Percentiles rank a stretch among this genome's conserved stretches.
phyloP scores from a whole-genome alignment of 306 rosid species.

The apple (Malus domestica) region DNA sequence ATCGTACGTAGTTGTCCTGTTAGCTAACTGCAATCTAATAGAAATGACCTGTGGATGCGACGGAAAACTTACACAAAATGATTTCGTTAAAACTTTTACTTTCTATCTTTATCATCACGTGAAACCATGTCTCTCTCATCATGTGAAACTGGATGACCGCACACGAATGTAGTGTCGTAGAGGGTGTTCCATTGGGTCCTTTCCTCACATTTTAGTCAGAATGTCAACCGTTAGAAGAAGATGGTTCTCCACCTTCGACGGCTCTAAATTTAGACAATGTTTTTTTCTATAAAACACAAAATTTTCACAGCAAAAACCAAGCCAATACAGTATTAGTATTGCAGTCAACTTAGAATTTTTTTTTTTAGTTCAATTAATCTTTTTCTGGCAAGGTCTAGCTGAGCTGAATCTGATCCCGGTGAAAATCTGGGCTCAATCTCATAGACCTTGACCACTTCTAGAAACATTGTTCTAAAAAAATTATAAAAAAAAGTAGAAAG shows the following conservation, averaged over 20 bases:
- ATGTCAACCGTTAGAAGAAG: background rate
- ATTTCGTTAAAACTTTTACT: too few relatives aligned
- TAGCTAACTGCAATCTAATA: background rate
- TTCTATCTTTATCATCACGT: too few relatives aligned
- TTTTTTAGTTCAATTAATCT: background rate
- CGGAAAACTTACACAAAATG: too few relatives aligned
- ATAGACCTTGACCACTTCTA: conserved; percentile 4
- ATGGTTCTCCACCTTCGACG: conserved; percentile 24
- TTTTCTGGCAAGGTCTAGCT: conserved; percentile 18
- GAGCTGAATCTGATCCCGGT: conserved; percentile 2
- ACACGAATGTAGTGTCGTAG: background rate
- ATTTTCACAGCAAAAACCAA: background rate
- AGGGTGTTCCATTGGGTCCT: too few relatives aligned
- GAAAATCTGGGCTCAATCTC: background rate
- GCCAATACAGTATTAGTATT: background rate
- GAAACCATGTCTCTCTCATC: too few relatives aligned
- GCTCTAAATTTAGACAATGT: conserved; percentile 22
- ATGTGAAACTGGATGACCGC: too few relatives aligned
- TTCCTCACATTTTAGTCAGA: background rate
- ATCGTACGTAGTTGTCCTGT: background rate
- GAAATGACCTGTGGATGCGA: background rate
- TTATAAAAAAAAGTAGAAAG: background rate
- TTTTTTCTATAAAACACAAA: background rate
- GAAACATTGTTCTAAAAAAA: background rate
- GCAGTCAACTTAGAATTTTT: background rate